Percentiles rank a stretch among this genome's conserved stretches.
These are phyloP conservation scores for Cladochytrium replicatum DNA, from an alignment of 192 early-diverging fungal genomes.

Conservation along the genomic window DNA sequence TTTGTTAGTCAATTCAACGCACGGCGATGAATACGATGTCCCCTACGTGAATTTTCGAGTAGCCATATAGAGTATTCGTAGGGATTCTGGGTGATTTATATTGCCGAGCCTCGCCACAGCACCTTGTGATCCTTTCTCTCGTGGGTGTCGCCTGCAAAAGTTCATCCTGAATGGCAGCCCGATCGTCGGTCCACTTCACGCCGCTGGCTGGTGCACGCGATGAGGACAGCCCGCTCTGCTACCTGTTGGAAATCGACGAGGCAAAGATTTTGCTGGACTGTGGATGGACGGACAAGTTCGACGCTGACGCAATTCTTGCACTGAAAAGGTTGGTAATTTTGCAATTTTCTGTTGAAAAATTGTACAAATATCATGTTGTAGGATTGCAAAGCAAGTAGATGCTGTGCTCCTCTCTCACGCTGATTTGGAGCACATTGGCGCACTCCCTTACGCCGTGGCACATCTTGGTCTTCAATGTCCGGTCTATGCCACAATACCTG, in stretches of 20 bases:
- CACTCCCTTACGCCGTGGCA: constrained; percentile 66
- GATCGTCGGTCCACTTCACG: constrained; percentile 68
- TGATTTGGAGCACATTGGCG: constrained; percentile 80
- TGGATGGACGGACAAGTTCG: constrained; percentile 75
- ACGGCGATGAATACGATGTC: too few relatives aligned
- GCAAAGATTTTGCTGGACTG: constrained; percentile 92
- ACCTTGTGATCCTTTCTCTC: too few relatives aligned
- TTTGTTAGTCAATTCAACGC: too few relatives aligned
- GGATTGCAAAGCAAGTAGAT: constrained; percentile 81
- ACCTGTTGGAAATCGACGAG: constrained; percentile 83
- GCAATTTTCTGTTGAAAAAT: neutral
- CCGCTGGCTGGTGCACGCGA: constrained; percentile 76
- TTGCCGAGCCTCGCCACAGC: too few relatives aligned
- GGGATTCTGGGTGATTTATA: too few relatives aligned
- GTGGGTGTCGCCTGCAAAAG: too few relatives aligned
- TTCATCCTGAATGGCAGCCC: too few relatives aligned
- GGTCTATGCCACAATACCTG: constrained; percentile 82
- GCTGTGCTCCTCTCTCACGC: constrained; percentile 83
- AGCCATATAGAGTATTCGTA: too few relatives aligned
- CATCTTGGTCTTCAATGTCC: constrained; percentile 77
- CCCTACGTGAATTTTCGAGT: too few relatives aligned
- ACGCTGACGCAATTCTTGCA: constrained; percentile 53
- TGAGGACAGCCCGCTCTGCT: constrained; percentile 72
- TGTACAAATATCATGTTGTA: constrained; percentile 14
- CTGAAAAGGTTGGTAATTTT: constrained; percentile 48